phyloP scores from a whole-genome alignment of 1,284 basidiomycete species.

The Inonotus hispidus region DNA sequence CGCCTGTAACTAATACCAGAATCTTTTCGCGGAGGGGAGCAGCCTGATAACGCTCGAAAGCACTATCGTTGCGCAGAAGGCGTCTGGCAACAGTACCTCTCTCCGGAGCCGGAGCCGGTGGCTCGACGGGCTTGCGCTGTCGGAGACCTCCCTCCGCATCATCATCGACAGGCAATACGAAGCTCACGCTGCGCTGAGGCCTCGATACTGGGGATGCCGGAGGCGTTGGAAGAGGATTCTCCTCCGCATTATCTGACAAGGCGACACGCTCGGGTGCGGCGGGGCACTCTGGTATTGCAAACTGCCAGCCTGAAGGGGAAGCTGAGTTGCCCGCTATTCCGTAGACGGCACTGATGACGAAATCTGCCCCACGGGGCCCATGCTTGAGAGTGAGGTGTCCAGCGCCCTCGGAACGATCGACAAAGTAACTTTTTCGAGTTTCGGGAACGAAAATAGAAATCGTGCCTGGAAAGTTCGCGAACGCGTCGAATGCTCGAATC shows the following conservation, averaged over 20 bases:
- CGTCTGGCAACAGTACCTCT: not conserved
- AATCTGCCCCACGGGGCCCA: not conserved
- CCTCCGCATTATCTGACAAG: not conserved
- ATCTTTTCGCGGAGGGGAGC: not conserved
- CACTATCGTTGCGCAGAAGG: not conserved
- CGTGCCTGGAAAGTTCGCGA: not conserved
- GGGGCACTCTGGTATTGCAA: not conserved
- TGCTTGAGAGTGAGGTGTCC: not conserved
- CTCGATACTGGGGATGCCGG: slow-evolving; percentile 3
- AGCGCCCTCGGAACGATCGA: not conserved
- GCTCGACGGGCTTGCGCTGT: not conserved
- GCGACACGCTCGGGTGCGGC: not conserved
- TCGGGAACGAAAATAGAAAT: not conserved
- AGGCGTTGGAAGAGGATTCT: slow-evolving; percentile 10
- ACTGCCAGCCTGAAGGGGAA: not conserved
- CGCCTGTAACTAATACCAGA: not conserved
- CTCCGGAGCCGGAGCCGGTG: not conserved
- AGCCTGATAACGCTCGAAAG: not conserved
- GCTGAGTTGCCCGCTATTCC: not conserved
- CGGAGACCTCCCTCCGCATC: not conserved
- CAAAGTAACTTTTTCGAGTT: not conserved
- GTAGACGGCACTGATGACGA: slow-evolving; percentile 5
- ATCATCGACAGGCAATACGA: not conserved
- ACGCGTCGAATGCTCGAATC: not conserved
- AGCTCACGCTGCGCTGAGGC: slow-evolving; percentile 8